Evolutionary conservation across 148 eudicot species (phyloP).

Genomic region (Limonium bicolor): DNA sequence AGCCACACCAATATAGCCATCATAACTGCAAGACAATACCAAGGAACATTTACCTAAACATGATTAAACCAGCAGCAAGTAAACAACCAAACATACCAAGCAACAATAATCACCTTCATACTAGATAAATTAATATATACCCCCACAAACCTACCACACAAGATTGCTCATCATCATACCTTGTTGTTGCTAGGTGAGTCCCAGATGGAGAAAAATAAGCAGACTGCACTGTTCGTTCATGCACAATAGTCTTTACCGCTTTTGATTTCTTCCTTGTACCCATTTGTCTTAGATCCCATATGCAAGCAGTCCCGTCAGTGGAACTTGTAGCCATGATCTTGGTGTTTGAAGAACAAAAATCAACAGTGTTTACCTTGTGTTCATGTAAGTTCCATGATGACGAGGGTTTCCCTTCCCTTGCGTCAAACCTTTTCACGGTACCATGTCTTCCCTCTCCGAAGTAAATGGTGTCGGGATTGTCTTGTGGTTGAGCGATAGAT

Average conservation of each 20-base stretch:
- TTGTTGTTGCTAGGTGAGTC: slow-evolving; percentile 62
- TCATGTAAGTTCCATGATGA: slow-evolving; percentile 41
- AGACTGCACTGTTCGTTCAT: slow-evolving; percentile 54
- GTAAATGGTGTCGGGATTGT: slow-evolving; percentile 42
- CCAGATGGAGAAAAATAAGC: slow-evolving; percentile 93
- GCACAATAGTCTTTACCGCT: slow-evolving; percentile 22
- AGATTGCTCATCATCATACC: slow-evolving; percentile 19
- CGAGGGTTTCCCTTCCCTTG: slow-evolving; percentile 29
- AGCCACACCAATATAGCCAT: slow-evolving; percentile 49
- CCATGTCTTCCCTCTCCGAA: slow-evolving; percentile 43
- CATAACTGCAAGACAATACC: slow-evolving; percentile 71
- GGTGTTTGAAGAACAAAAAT: slow-evolving; percentile 40
- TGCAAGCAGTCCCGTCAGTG: slow-evolving; percentile 47
- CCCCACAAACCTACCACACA: neutral
- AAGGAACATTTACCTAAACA: too few relatives aligned
- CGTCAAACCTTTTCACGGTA: slow-evolving; percentile 40
- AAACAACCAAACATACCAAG: too few relatives aligned
- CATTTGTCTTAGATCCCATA: slow-evolving; percentile 81
- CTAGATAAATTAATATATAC: too few relatives aligned
- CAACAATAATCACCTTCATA: too few relatives aligned
- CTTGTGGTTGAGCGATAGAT: slow-evolving; percentile 45
- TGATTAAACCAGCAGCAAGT: too few relatives aligned
- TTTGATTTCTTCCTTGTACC: slow-evolving; percentile 16
- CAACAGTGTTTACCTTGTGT: slow-evolving; percentile 48
- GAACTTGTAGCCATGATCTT: slow-evolving; percentile 76